Conservation (phyloP, 2,329 filamentous ascomycete species). For the Ophiocordyceps camponoti-floridani region DNA sequence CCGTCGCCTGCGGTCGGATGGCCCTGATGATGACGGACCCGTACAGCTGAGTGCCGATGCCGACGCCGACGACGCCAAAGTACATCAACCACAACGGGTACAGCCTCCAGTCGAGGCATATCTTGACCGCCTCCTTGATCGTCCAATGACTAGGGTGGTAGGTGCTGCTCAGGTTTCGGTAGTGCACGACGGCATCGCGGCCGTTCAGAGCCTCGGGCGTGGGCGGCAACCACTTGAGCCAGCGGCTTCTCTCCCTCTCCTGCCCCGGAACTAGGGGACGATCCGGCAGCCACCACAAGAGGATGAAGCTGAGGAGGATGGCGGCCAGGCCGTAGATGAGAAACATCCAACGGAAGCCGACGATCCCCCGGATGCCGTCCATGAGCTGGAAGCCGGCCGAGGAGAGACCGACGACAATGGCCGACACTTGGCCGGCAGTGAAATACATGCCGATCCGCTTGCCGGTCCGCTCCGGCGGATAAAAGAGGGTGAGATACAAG, state of each 20-base stretch:
- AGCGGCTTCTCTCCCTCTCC: slow-evolving; percentile 26
- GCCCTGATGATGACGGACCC: slow-evolving; percentile 70
- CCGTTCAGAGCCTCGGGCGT: slow-evolving; percentile 56
- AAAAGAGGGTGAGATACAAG: slow-evolving; percentile 83
- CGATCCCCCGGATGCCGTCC: slow-evolving; percentile 59
- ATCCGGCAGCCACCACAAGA: slow-evolving; percentile 86
- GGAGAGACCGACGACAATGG: slow-evolving; percentile 74
- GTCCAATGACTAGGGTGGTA: slow-evolving; percentile 64
- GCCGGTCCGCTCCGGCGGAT: slow-evolving; percentile 69
- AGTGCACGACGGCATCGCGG: slow-evolving; percentile 66
- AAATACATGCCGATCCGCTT: slow-evolving; percentile 85
- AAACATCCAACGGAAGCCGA: slow-evolving; percentile 88
- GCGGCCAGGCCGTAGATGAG: slow-evolving; percentile 67
- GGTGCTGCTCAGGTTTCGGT: slow-evolving; percentile 62
- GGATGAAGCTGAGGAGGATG: slow-evolving; percentile 48
- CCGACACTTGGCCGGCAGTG: slow-evolving; percentile 75
- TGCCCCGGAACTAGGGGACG: slow-evolving; percentile 61
- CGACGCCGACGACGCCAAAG: slow-evolving; percentile 84
- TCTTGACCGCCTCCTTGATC: slow-evolving; percentile 46
- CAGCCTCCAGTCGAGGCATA: slow-evolving; percentile 71
- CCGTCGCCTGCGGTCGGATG: slow-evolving; percentile 56
- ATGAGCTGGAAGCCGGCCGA: slow-evolving; percentile 86
- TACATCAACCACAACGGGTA: slow-evolving; percentile 86
- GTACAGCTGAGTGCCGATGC: slow-evolving; percentile 79
- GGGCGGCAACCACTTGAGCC: slow-evolving; percentile 47